Percentiles rank a stretch among this genome's conserved stretches.
phyloP scores from a whole-genome alignment of 257 asterid species.

The Scutellaria galericulata region DNA sequence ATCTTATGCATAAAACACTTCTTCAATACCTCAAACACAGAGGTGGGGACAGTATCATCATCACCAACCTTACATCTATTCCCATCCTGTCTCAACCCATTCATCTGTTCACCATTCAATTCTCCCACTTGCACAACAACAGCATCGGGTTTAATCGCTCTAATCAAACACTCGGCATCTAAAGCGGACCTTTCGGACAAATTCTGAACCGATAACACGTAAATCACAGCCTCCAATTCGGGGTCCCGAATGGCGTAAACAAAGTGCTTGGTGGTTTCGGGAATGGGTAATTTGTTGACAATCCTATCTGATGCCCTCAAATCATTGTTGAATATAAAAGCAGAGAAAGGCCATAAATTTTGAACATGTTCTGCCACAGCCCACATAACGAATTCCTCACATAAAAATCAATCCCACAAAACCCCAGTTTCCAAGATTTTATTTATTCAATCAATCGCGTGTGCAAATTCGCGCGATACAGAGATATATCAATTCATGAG shows the following conservation, averaged over 20 bases:
- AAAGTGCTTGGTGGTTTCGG: slow-evolving; percentile 77
- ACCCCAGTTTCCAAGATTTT: background rate
- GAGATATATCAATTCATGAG: background rate
- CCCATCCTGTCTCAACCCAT: slow-evolving; percentile 36
- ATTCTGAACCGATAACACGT: slow-evolving; percentile 78
- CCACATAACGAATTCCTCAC: slow-evolving; percentile 43
- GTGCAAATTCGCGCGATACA: slow-evolving; percentile 20
- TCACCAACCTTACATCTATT: slow-evolving; percentile 31
- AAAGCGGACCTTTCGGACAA: slow-evolving; percentile 78
- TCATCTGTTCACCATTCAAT: slow-evolving; percentile 38
- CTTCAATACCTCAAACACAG: slow-evolving; percentile 78
- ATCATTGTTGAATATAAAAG: slow-evolving; percentile 50
- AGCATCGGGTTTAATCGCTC: slow-evolving; percentile 83
- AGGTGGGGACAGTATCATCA: slow-evolving; percentile 66
- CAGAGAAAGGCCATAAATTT: slow-evolving; percentile 79
- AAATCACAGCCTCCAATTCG: slow-evolving; percentile 62
- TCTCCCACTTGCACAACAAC: slow-evolving; percentile 81
- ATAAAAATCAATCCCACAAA: slow-evolving; percentile 24
- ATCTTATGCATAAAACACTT: slow-evolving; percentile 71
- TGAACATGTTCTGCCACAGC: slow-evolving; percentile 54
- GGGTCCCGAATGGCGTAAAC: slow-evolving; percentile 81
- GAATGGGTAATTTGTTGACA: slow-evolving; percentile 65
- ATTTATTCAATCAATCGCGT: slow-evolving; percentile 17
- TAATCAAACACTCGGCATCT: slow-evolving; percentile 78
- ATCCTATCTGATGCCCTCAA: slow-evolving; percentile 73